Conservation (phyloP, 352 stramenopile species). For the Albugo candida region DNA sequence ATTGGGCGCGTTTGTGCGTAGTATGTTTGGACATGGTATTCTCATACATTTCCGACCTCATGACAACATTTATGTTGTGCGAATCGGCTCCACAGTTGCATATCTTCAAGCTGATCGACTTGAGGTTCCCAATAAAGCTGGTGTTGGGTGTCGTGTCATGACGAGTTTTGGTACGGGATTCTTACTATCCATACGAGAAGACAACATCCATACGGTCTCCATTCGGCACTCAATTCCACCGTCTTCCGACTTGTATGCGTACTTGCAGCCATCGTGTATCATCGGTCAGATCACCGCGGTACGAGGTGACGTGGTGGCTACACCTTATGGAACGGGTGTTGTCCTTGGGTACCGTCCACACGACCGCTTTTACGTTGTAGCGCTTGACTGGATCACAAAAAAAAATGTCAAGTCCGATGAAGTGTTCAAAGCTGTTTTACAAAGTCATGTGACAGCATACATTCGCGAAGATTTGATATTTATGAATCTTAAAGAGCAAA, state of each 20-base stretch:
- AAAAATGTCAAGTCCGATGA: no score
- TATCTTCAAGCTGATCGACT: slow-evolving; percentile 15
- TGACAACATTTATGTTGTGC: slow-evolving; percentile 43
- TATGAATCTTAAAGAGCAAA: no score
- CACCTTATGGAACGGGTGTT: slow-evolving; percentile 51
- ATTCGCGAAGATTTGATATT: no score
- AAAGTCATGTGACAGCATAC: no score
- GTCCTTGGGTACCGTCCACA: slow-evolving; percentile 38
- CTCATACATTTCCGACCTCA: slow-evolving; percentile 22
- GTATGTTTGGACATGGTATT: slow-evolving; percentile 41
- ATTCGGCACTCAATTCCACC: slow-evolving; percentile 31
- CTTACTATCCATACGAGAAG: slow-evolving; percentile 31
- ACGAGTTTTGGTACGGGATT: slow-evolving; percentile 50
- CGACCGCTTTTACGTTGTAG: slow-evolving; percentile 50
- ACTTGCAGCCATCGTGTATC: slow-evolving; percentile 35
- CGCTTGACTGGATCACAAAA: slow-evolving; percentile 30
- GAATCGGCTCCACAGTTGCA: slow-evolving; percentile 26
- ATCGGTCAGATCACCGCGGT: slow-evolving; percentile 34
- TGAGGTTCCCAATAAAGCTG: slow-evolving; percentile 11
- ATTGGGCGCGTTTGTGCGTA: slow-evolving; percentile 26
- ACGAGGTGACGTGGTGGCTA: slow-evolving; percentile 56
- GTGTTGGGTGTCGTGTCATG: slow-evolving; percentile 37
- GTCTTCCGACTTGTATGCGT: slow-evolving; percentile 25
- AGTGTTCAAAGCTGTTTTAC: no score
- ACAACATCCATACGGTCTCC: slow-evolving; percentile 51